Conservation (phyloP, 2,329 filamentous ascomycete species). For the Sordariomycetes sp. region DNA sequence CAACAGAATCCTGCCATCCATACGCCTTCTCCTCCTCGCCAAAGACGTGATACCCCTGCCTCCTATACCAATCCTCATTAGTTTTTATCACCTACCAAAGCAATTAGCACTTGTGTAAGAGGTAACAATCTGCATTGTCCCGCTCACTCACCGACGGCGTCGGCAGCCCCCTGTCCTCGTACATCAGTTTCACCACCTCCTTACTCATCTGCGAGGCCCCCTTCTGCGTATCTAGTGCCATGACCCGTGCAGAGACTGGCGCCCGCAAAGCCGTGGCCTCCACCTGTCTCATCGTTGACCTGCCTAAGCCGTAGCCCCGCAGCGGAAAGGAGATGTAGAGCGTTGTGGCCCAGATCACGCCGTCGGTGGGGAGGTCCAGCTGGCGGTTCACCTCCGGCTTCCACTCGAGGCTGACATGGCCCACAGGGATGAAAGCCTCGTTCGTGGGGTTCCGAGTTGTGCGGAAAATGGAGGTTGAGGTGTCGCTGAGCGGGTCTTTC, state of each 20-base stretch:
- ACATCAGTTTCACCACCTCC: conserved; percentile 11
- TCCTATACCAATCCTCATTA: conserved; percentile 17
- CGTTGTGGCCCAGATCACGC: conserved; percentile 23
- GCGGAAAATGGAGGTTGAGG: conserved; percentile 15
- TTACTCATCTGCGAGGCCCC: conserved; percentile 15
- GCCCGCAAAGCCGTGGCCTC: conserved; percentile 17
- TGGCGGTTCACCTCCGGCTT: conserved; percentile 15
- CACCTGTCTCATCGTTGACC: conserved; percentile 18
- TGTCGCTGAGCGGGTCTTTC: conserved; percentile 18
- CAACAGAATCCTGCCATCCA: conserved; percentile 8
- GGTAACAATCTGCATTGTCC: not conserved
- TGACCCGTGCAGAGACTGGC: conserved; percentile 17
- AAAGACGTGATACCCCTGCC: conserved; percentile 14
- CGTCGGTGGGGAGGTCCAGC: conserved; percentile 15
- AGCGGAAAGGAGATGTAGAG: conserved; percentile 25
- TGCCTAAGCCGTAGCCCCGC: conserved; percentile 20
- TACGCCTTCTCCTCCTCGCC: conserved; percentile 8
- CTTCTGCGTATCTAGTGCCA: conserved; percentile 21
- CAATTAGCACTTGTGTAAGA: not conserved
- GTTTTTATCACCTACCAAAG: conserved; percentile 4
- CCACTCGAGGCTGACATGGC: conserved; percentile 23
- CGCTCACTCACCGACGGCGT: conserved; percentile 11
- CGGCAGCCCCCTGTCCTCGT: conserved; percentile 13
- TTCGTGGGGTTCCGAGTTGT: conserved; percentile 15
- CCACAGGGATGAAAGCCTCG: conserved; percentile 20